A percentile compares a stretch with the other conserved stretches of the same genome.
These are phyloP conservation scores for Penicillium ucsense DNA, from an alignment of 495 filamentous ascomycete species.

Conservation along the genomic window DNA sequence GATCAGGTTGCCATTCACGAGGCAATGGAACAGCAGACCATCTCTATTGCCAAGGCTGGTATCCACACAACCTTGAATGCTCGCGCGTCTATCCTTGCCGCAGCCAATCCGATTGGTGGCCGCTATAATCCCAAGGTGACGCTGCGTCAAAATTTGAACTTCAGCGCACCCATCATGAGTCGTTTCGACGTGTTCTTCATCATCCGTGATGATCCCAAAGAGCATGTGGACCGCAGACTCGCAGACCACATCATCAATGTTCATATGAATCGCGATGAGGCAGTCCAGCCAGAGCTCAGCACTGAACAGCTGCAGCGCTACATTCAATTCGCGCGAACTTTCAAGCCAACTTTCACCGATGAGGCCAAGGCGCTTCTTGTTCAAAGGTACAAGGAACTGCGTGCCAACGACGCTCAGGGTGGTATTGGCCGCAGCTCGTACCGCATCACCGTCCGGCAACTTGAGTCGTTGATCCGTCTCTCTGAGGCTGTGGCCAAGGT, in stretches of 20 bases:
- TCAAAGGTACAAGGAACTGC: constrained; percentile 90
- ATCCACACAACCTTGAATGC: constrained; percentile 98
- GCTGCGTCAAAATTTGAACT: constrained; percentile 90
- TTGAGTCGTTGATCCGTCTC: constrained; percentile 90
- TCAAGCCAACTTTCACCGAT: constrained; percentile 83
- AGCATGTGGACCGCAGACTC: constrained; percentile 77
- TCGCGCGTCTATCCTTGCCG: constrained; percentile 86
- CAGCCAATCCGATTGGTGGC: constrained; percentile 92
- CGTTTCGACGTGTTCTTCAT: constrained; percentile 99
- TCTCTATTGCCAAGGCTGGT: constrained; percentile 97
- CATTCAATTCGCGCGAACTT: constrained; percentile 91
- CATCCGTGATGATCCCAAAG: constrained; percentile 93
- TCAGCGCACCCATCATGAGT: constrained; percentile 97
- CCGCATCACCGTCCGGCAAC: constrained; percentile 91
- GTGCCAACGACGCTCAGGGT: constrained; percentile 88
- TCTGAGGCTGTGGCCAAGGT: constrained; percentile 95
- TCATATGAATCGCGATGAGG: constrained; percentile 83
- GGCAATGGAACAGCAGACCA: constrained; percentile 99
- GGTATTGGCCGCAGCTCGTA: constrained; percentile 89
- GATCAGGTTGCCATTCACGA: constrained; percentile 99
- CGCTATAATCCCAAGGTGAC: constrained; percentile 95
- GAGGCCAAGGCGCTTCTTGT: constrained; percentile 82
- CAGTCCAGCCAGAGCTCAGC: constrained; percentile 83
- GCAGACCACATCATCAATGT: constrained; percentile 92
- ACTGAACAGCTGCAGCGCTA: constrained; percentile 97